These are phyloP conservation scores for Neofusicoccum umdonicola DNA, from an alignment of 2,329 filamentous ascomycete genomes.

Conservation along the genomic window DNA sequence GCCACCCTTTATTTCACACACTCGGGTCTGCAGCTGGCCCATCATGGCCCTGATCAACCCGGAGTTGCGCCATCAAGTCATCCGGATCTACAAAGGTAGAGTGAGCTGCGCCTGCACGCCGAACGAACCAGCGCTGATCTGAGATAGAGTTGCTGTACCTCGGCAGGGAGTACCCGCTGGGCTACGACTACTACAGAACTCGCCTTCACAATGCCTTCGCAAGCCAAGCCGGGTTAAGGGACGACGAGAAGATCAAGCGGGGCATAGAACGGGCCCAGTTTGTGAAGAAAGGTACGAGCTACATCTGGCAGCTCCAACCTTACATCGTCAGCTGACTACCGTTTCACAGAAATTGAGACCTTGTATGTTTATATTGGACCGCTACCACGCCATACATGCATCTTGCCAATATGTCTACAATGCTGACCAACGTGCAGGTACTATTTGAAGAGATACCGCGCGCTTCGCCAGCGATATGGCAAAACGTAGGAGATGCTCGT, in stretches of 20 bases:
- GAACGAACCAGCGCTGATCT: not conserved
- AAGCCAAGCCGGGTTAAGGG: conserved; percentile 65
- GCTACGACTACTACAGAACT: conserved; percentile 76
- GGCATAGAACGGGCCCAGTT: conserved; percentile 78
- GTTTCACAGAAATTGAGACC: conserved; percentile 74
- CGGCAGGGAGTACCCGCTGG: conserved; percentile 81
- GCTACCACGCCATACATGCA: not conserved
- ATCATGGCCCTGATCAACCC: conserved; percentile 18
- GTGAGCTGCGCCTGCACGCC: not conserved
- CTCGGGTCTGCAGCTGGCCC: not conserved
- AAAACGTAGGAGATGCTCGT: conserved; percentile 24
- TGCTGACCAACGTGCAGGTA: conserved; percentile 57
- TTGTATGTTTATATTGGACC: conserved; percentile 61
- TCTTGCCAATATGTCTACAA: conserved; percentile 19
- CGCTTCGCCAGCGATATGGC: conserved; percentile 77
- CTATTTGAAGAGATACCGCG: conserved; percentile 87
- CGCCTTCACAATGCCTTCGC: conserved; percentile 84
- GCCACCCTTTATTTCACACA: not conserved
- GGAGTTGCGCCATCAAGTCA: conserved; percentile 69
- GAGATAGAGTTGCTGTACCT: conserved; percentile 74
- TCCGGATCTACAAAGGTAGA: conserved; percentile 83
- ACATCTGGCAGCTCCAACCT: conserved; percentile 15
- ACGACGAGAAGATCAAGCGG: conserved; percentile 72
- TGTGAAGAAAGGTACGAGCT: conserved; percentile 75
- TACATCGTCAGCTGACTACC: conserved; percentile 12